phyloP scores from a whole-genome alignment of 2,329 filamentous ascomycete genomes.

The Aspergillus japonicus region DNA sequence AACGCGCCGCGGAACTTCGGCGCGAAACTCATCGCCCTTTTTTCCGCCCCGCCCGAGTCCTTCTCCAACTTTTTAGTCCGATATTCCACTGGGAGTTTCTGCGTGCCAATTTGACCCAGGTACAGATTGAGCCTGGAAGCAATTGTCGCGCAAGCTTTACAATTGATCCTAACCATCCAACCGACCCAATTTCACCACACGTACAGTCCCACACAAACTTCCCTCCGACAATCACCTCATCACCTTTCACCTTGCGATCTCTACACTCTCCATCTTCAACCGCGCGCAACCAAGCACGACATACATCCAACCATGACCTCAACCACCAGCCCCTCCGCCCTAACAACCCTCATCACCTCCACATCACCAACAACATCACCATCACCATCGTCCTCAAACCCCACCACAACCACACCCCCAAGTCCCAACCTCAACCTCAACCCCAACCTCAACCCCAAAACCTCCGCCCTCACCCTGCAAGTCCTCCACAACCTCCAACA shows the following conservation, averaged over 20 bases:
- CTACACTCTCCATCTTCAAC: too few relatives aligned
- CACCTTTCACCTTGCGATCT: background rate
- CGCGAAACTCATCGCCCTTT: conserved; percentile 12
- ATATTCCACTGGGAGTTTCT: background rate
- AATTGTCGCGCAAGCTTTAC: too few relatives aligned
- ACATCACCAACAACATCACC: conserved; percentile 22
- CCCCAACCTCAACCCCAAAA: conserved; percentile 46
- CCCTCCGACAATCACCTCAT: too few relatives aligned
- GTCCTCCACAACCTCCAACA: conserved; percentile 63
- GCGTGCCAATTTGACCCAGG: background rate
- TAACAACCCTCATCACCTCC: conserved; percentile 41
- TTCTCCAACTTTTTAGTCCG: background rate
- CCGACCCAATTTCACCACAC: too few relatives aligned
- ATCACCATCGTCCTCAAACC: conserved; percentile 15
- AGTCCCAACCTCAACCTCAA: conserved; percentile 29
- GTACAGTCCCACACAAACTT: background rate
- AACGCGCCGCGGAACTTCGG: conserved; percentile 10
- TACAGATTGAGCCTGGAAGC: background rate
- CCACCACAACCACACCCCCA: conserved; percentile 47
- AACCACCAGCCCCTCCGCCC: conserved; percentile 35
- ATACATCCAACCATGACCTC: background rate
- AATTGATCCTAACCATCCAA: too few relatives aligned
- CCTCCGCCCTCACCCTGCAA: conserved; percentile 54
- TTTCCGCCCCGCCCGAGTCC: background rate
- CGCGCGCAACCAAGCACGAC: too few relatives aligned